Evolutionary conservation across 1,139 yeast species (phyloP), one percentile per base, ranked within the genome.

Genomic region (Geotrichum europaeum): DNA sequence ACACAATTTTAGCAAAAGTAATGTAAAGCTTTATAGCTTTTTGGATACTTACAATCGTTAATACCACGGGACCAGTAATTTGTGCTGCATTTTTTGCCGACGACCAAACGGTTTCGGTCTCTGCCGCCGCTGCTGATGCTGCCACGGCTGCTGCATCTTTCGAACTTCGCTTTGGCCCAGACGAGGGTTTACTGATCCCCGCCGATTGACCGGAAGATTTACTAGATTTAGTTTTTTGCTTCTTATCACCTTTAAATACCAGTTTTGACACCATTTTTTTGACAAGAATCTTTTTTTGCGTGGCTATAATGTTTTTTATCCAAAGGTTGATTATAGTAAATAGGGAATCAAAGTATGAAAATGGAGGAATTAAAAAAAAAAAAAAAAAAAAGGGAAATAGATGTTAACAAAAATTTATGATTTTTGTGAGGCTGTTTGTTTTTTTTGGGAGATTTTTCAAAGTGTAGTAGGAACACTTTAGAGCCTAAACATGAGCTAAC

Each of bases 191-290:
- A 32, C 53, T 49, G 53, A 51, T 24, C 34, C 51, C 56, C 51
- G 57, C 58, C 53, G 20, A 49, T 28, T n/a, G 32, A 7, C 58
- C 51, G 4, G 18, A n/a, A 15, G 20, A 5, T 12, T 15, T 36
- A 15, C 1, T n/a, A 36, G 64, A 62, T 58, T 68, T 28, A 28
- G 32, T 69, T 58, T 71, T 67, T 59, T 66, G 69, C 49, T 69
- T 71, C 59, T 70, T 73, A 53, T 78, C 80, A 20, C 80, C 80
- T 65, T 79, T 79, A 68, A 79, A 79, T 1, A 68, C 64, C 15
- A 79, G 70, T 62, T 76, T 78, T 1, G 79, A 72, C 0, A 77
- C 81, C 82, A 79, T 78, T 34, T 15, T 34, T 36, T n/a, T 36
- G 18, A 36, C 43, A 13, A 36, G 10, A 36, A 36, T 36, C 72